Evolutionary conservation across 371 early-diverging fungal species (phyloP).

Genomic region (Circinella umbellata): DNA sequence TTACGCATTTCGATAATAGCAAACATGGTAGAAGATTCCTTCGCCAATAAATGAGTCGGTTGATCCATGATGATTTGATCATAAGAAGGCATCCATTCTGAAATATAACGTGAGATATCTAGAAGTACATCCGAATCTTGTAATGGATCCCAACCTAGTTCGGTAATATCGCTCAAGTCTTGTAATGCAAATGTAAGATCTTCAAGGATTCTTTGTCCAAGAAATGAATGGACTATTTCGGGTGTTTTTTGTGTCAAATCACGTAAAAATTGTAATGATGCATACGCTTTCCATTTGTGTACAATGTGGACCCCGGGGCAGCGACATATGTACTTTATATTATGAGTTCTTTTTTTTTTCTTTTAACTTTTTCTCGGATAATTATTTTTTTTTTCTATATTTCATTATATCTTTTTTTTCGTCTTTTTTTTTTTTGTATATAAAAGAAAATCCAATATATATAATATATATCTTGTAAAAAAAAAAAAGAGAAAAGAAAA

Average conservation of each 20-base stretch:
- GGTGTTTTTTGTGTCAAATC: conserved; percentile 7
- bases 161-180: conserved; percentile 17
- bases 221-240: neutral
- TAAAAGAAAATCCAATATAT: too few species aligned
- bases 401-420: too few species aligned
- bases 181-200: conserved; percentile 13
- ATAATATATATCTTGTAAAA: too few species aligned
- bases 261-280: conserved; percentile 22
- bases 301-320: conserved; percentile 14
- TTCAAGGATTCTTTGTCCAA: conserved; percentile 8
- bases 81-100: conserved; percentile 25
- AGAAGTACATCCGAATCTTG: conserved; percentile 13
- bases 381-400: too few species aligned
- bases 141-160: conserved; percentile 18
- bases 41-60: conserved; percentile 19
- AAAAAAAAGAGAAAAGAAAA: too few species aligned
- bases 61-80: conserved; percentile 18
- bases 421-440: too few species aligned
- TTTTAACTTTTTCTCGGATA: neutral
- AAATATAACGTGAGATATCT: conserved; percentile 19
- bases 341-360: neutral
- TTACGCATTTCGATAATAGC: conserved; percentile 24
- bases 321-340: conserved; percentile 13
- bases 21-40: conserved; percentile 30
- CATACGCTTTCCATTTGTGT: conserved; percentile 32